These are phyloP conservation scores for Penicillium sp. DNA, from an alignment of 2,329 filamentous ascomycete genomes.

Conservation along the genomic window DNA sequence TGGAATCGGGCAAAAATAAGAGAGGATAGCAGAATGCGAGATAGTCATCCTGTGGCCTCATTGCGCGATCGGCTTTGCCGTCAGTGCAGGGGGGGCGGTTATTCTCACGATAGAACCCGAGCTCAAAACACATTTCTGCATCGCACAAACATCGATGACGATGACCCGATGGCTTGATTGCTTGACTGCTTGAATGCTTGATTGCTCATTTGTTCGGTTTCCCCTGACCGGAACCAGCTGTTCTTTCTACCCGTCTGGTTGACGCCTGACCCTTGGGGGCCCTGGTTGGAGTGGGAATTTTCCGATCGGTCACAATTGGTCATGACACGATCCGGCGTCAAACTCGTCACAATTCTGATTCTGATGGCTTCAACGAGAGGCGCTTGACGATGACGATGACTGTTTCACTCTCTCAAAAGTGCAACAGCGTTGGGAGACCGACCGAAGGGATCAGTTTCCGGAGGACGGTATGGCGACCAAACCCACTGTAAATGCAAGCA, in stretches of 20 bases:
- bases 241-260: background rate
- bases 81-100: no score
- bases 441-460: background rate
- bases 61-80: no score
- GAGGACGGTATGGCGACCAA: background rate
- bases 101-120: background rate
- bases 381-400: background rate
- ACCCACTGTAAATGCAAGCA: background rate
- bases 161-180: background rate
- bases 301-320: constrained; percentile 20
- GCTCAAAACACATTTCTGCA: background rate
- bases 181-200: background rate
- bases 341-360: background rate
- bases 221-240: background rate
- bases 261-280: background rate
- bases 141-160: background rate
- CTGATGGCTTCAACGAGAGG: background rate
- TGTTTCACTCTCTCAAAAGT: background rate
- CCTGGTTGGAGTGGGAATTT: constrained; percentile 10
- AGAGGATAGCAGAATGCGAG: no score
- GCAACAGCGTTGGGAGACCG: background rate
- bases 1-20: background rate
- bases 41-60: no score
- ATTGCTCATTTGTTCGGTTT: background rate
- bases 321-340: constrained; percentile 1